Evolutionary conservation across 495 filamentous ascomycete species (phyloP), one percentile per base, ranked within the genome.

Genomic region (Acidomyces sp.): DNA sequence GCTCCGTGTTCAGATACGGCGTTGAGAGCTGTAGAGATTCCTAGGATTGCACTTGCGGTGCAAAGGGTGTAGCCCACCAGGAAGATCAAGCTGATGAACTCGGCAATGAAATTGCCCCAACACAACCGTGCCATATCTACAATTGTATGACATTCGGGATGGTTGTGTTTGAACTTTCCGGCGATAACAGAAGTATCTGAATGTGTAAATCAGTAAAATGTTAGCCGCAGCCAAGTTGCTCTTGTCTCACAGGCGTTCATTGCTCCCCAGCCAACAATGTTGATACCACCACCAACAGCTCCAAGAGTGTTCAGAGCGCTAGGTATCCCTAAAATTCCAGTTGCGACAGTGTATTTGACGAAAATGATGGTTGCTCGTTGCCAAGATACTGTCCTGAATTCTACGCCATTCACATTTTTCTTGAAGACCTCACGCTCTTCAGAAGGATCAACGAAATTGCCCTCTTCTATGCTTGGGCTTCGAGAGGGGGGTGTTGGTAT

Each of bases 21-120:
- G 21, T 48, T 48, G 23, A 48, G 21, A 3, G 24, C 45, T 12
- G 34, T 48, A 17, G 45, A 42, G 15, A 39, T 30, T 33, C 34
- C 23, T 0, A 48, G 24, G 22, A 48, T 48, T 32, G 55, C 64
- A 20, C 60, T 62, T 6, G 61, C 64, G 11, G 55, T 49, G 21
- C 61, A 51, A 31, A 67, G 63, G 27, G 61, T 55, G 55, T 57
- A 62, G 41, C 57, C 60, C 27, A 43, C 26, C 6, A 42, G 21
- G 9, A 48, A 30, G 22, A 27, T 25, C 1, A 42, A 26, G 25
- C 39, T 40, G 39, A 48, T 28, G 19, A 43, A 21, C 27, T 48
- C 45, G 22, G 34, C 25, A n/a, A 39, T 40, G 24, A 35, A 25
- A 21, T 40, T 39, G 24, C 45, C 45, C 18, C 32, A 48, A 6